Evolutionary conservation across 1,284 basidiomycete genomes (phyloP), one percentile per base, ranked within the genome.

Genomic region (Ceratobasidium sp.): DNA sequence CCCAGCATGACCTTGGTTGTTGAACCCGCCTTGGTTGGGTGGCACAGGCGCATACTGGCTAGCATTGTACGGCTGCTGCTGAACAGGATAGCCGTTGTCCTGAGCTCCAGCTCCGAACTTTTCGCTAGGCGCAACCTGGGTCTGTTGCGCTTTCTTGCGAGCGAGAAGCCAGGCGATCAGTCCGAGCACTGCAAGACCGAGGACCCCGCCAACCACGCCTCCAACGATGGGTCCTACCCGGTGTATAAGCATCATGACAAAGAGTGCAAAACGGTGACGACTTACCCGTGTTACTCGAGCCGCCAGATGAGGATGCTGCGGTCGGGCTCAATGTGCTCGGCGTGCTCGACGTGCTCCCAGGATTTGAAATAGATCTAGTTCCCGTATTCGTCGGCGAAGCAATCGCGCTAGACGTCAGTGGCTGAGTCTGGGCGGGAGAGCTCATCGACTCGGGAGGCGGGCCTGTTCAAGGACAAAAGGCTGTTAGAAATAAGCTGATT

Each of bases 141-240:
- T 64, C 27, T 56, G 37, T 13, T 56, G 51, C 16, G 11, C 1
- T 39, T 53, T 72, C 51, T 62, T 59, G 19, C 69, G 54, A 19
- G 61, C 8, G 43, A 79, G 62, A 63, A 79, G 72, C 59, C 76
- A 78, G 13, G 73, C 54, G 29, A 79, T n/a, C 1, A 77, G 72
- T 14, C 66, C 75, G n/a, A 80, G 9, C 13, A 79, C 41, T 0
- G 74, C 68, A 8, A 78, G 43, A 0, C 75, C 79, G 6, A 77
- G 62, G 1, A 80, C 46, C 11, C 78, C 80, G 1, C 80, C 80
- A 13, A 80, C 79, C 2, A 80, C 80, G 8, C 80, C 80, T 24
- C 80, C 79, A 2, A 59, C 78, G 43, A 80, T 80, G 0, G 79
- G 77, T 27, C 78, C 80, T 72, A 37, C 11, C 31, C 27, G 5